phyloP scores from a whole-genome alignment of 345 rosid species.

The Geranium brycei region DNA sequence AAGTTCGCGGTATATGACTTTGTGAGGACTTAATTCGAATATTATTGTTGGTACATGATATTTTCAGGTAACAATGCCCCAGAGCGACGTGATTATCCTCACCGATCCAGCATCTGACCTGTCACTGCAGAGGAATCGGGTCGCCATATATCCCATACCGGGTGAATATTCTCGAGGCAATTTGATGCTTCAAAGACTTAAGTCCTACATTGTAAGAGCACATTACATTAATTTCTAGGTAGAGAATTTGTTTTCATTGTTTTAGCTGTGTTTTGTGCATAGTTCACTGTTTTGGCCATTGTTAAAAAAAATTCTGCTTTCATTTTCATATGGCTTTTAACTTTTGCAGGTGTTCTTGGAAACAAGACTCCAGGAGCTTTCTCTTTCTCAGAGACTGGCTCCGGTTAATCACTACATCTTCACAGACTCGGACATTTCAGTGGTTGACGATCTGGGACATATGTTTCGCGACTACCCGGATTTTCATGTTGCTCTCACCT shows the following conservation, averaged over 20 bases:
- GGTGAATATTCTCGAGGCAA: constrained; percentile 79
- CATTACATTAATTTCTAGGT: constrained; percentile 41
- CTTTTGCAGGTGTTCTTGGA: constrained; percentile 52
- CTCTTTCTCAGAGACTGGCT: constrained; percentile 13
- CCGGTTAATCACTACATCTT: constrained; percentile 54
- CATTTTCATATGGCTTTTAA: constrained; percentile 7
- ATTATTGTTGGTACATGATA: too few species aligned
- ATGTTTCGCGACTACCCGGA: constrained; percentile 41
- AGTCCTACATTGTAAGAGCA: constrained; percentile 97
- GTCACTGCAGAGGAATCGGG: constrained; percentile 33
- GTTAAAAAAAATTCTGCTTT: background rate
- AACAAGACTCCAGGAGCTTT: constrained; percentile 36
- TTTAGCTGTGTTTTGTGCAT: background rate
- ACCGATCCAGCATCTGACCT: constrained; percentile 82
- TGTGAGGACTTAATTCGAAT: too few species aligned
- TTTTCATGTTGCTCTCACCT: constrained; percentile 79
- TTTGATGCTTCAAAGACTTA: constrained; percentile 98
- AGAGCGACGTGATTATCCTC: constrained; percentile 53
- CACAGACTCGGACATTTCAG: constrained; percentile 79
- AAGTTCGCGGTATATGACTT: too few species aligned
- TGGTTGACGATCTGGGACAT: constrained; percentile 53
- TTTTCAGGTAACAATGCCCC: constrained; percentile 68
- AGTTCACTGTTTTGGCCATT: background rate
- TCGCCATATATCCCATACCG: constrained; percentile 46
- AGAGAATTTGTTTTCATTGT: constrained; percentile 17